These are phyloP conservation scores for Malus orientalis DNA, from an alignment of 306 rosid species.

Conservation along the genomic window DNA sequence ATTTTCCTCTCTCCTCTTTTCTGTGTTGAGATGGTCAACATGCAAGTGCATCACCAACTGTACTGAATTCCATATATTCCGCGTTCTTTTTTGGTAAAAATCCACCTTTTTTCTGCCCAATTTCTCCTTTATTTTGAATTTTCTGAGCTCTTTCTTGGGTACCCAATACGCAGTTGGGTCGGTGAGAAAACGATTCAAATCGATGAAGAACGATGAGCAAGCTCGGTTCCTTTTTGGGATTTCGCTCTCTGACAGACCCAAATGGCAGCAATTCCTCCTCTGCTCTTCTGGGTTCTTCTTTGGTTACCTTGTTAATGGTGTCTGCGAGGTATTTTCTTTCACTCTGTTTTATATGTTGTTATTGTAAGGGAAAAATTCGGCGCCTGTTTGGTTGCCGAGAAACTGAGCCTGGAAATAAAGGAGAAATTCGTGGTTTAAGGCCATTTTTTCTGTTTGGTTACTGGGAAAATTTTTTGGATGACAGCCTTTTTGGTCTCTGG, in stretches of 20 bases:
- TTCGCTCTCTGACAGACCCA: constrained; percentile 78
- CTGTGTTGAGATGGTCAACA: constrained; percentile 32
- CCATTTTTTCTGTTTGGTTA: constrained; percentile 15
- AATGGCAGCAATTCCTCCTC: constrained; percentile 83
- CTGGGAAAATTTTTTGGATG: neutral
- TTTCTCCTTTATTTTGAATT: constrained; percentile 1
- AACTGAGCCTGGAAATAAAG: neutral
- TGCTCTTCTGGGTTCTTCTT: constrained; percentile 96
- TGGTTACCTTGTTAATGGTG: constrained; percentile 86
- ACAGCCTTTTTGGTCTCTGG: neutral
- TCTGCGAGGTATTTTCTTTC: constrained; percentile 64
- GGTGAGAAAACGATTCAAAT: neutral
- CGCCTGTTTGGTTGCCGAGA: constrained; percentile 17
- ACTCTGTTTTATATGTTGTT: constrained; percentile 3
- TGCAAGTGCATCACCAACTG: constrained; percentile 29
- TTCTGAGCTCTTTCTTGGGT: constrained; percentile 13
- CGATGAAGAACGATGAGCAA: constrained; percentile 75
- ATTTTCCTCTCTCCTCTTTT: neutral
- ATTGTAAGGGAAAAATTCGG: neutral
- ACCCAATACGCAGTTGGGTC: neutral
- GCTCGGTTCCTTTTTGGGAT: constrained; percentile 78
- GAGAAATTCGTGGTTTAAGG: neutral
- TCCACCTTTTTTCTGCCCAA: neutral
- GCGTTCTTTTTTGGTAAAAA: neutral
- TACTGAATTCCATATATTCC: neutral